Conservation (phyloP, 1,284 basidiomycete genomes). For the Ustanciosporium gigantosporum region DNA sequence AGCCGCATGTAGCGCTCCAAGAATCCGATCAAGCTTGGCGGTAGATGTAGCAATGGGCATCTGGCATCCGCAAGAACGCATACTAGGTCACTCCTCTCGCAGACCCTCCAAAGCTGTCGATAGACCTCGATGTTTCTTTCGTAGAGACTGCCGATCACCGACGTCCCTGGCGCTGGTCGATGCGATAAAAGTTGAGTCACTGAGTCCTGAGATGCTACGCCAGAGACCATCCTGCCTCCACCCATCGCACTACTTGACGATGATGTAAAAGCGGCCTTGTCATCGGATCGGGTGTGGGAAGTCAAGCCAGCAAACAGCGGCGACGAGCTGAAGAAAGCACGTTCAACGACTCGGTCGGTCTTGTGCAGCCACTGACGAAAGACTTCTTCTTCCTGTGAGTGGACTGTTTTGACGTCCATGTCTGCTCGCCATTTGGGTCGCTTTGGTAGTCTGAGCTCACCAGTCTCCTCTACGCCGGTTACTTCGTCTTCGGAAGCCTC, state of each 20-base stretch:
- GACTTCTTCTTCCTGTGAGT: constrained; percentile 41
- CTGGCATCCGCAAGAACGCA: constrained; percentile 83
- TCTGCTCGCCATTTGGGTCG: constrained; percentile 42
- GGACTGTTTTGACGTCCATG: constrained; percentile 44
- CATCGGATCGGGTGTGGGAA: constrained; percentile 22
- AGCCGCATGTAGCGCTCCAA: constrained; percentile 62
- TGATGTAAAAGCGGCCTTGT: constrained; percentile 15
- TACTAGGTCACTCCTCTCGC: constrained; percentile 73
- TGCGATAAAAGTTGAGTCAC: constrained; percentile 15
- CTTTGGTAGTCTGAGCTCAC: constrained; percentile 41
- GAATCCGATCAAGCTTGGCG: constrained; percentile 65
- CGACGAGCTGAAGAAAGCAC: constrained; percentile 38
- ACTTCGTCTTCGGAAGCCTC: neutral
- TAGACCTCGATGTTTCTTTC: constrained; percentile 51
- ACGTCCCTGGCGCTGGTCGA: constrained; percentile 63
- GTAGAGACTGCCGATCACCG: constrained; percentile 67
- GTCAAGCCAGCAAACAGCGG: constrained; percentile 22
- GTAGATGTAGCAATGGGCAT: constrained; percentile 72
- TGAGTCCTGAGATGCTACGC: constrained; percentile 17
- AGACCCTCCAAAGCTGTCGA: constrained; percentile 49
- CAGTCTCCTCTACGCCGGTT: constrained; percentile 19
- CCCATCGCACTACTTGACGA: constrained; percentile 7
- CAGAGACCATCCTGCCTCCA: constrained; percentile 26
- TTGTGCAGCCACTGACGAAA: constrained; percentile 45
- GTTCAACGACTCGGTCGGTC: constrained; percentile 38